Conservation (phyloP, 2,329 filamentous ascomycete species). For the Beauveria rudraprayagi region DNA sequence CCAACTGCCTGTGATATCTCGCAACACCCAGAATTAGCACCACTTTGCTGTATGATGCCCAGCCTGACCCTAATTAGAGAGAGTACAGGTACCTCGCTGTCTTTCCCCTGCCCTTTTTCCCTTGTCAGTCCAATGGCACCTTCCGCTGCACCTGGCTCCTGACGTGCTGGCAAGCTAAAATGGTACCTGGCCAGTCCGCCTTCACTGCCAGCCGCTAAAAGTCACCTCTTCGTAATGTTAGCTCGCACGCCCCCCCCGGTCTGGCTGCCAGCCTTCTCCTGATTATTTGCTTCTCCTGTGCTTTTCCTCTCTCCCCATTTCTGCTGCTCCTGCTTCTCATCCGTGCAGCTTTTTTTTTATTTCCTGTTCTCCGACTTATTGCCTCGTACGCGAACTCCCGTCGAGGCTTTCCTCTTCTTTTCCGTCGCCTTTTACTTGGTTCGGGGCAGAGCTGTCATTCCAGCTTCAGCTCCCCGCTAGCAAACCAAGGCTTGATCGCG, state of each 20-base stretch:
- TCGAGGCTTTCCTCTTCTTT: neutral
- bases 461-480: neutral
- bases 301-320: neutral
- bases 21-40: neutral
- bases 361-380: neutral
- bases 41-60: neutral
- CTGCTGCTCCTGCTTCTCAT: constrained; percentile 2
- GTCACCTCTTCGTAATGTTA: constrained; percentile 10
- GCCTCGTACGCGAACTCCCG: neutral
- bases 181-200: neutral
- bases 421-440: neutral
- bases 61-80: neutral
- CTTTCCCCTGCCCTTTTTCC: too few relatives aligned
- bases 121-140: too few relatives aligned
- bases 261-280: constrained; percentile 1
- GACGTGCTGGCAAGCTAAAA: neutral
- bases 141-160: neutral
- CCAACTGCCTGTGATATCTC: too few relatives aligned
- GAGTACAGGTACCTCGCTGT: neutral
- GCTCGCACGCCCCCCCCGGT: constrained; percentile 2
- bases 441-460: constrained; percentile 5
- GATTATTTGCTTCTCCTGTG: constrained; percentile 8
- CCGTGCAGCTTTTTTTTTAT: neutral
- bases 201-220: neutral
- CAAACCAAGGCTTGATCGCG: neutral